Conservation (phyloP, 2,329 filamentous ascomycete genomes). For the Xenoacremonium recifei region DNA sequence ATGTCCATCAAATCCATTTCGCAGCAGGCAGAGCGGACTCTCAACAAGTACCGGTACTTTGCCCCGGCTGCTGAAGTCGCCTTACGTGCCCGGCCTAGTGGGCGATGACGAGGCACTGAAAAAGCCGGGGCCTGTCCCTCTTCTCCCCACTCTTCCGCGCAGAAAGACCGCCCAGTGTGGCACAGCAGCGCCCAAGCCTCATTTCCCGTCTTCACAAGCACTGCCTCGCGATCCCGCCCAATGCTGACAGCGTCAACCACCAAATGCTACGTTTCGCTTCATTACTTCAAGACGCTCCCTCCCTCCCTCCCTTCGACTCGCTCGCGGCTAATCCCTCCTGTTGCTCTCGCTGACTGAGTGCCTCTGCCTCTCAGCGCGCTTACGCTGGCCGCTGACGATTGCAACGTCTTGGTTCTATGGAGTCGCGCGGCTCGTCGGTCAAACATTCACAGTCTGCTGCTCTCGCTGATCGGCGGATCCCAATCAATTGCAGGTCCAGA, state of each 20-base stretch:
- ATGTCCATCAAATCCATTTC: background rate
- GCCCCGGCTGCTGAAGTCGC: too few relatives aligned
- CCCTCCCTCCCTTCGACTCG: background rate
- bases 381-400: too few relatives aligned
- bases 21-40: background rate
- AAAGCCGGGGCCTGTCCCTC: background rate
- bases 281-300: background rate
- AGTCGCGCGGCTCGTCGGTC: too few relatives aligned
- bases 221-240: background rate
- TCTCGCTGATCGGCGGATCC: too few relatives aligned
- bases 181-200: conserved; percentile 2
- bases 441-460: too few relatives aligned
- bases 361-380: too few relatives aligned
- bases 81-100: conserved; percentile 23
- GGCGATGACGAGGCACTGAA: conserved; percentile 41
- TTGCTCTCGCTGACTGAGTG: too few relatives aligned
- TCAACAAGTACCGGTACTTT: conserved; percentile 28
- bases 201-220: background rate
- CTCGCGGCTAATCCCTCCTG: too few relatives aligned
- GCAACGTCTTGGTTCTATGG: too few relatives aligned
- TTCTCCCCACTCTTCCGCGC: background rate
- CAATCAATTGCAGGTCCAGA: too few relatives aligned
- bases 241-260: too few relatives aligned
- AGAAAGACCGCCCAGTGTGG: conserved; percentile 1
- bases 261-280: too few relatives aligned